These are phyloP conservation scores for Penicillium sp. DNA, from an alignment of 2,329 filamentous ascomycete species.

Conservation along the genomic window DNA sequence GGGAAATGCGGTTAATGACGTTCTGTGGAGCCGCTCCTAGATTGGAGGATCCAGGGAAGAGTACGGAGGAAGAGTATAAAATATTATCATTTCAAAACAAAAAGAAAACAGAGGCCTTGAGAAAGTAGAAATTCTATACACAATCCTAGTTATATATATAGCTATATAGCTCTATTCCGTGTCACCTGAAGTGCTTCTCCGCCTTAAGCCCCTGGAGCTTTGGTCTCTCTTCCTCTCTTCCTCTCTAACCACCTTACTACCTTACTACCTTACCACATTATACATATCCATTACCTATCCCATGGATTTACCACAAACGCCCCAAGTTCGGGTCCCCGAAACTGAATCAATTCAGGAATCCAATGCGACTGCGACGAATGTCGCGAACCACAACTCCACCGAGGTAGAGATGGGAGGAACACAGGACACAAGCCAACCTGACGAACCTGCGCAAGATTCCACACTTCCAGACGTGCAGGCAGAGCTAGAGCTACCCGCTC, in stretches of 20 bases:
- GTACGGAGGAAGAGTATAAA: too few relatives aligned
- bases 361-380: conserved; percentile 10
- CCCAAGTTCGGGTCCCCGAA: conserved; percentile 16
- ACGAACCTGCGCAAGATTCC: conserved; percentile 19
- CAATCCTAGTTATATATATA: not conserved
- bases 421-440: conserved; percentile 12
- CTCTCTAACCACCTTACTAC: not conserved
- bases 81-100: not conserved
- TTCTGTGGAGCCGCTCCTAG: not conserved
- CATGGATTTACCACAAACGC: conserved; percentile 2
- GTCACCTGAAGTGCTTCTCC: not conserved
- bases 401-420: conserved; percentile 28
- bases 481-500: conserved; percentile 6
- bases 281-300: not conserved
- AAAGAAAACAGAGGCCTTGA: not conserved
- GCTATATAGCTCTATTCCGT: too few relatives aligned
- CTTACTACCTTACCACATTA: not conserved
- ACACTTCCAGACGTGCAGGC: conserved; percentile 20
- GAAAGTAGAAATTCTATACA: not conserved
- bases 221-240: not conserved
- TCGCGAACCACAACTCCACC: conserved; percentile 5
- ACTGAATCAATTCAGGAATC: not conserved
- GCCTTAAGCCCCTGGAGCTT: not conserved
- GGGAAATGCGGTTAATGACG: not conserved
- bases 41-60: not conserved